Base-by-base conservation (phyloP, 1,284 basidiomycete species). In the Takashimella tepidaria region DNA sequence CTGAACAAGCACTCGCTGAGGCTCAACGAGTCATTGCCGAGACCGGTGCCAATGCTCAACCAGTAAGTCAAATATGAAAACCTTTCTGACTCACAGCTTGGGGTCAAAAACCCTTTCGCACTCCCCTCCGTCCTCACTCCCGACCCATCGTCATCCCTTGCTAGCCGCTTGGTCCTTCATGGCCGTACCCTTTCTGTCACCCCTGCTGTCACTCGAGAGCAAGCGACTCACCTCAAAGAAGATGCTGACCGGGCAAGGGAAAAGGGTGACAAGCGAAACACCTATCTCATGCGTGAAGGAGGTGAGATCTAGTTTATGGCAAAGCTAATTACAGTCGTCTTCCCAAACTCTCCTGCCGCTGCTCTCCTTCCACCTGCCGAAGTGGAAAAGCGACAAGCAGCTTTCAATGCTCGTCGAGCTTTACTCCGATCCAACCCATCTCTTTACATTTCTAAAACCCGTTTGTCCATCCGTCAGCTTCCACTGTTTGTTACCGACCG, bases 241-340 rank as follows among this genome's bases (percentile, higher is more conserved):
- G 88, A 86, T 23, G 85, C 87, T 5, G 91, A 95, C 67, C 83
- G 84, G 63, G 81, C 83, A 51, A 81, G 92, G 49, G 86, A 92
- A 72, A 93, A 93, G 74, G 86, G 86, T 1, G 96, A 99, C 75
- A 96, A 96, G 76, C 83, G 95, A 20, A 97, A 98, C 72, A 84
- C 96, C 63, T 98, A 98, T 75, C 82, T 99, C 50, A 83, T 99
- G 66, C 84, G 90, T 21, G 96, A 99, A 82, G 96, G 92, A 78
- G 88, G 91, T 88, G 65, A 63, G 83, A 77, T n/a, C n/a, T 23
- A 3, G 26, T 16, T 12, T 3, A 26, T 25, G 16, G 44, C 40
- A 19, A 4, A 22, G 43, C 49, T 58, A 46, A 55, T 31, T 42
- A 2, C 56, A 92, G 92, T 93, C 31, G 88, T 96, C 61, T 81